Base-by-base conservation (phyloP, 2,329 filamentous ascomycete genomes). In the Talaromyces sp. region DNA sequence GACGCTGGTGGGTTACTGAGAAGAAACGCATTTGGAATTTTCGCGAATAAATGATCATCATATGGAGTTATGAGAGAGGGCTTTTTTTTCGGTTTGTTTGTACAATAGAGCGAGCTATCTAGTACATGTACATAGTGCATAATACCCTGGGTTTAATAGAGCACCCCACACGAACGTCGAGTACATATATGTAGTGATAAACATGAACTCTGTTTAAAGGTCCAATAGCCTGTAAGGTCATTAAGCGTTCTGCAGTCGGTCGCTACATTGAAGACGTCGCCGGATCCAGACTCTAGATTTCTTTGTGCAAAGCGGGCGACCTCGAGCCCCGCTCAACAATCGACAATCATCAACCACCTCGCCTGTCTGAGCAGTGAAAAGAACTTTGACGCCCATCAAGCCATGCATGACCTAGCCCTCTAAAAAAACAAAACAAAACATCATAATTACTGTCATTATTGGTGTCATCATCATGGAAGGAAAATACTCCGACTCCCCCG, bases 401-500 rank as follows among this genome's bases (percentile, higher is more conserved):
- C 5, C 15, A 47, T 47, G n/a, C 15, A 47, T 47, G n/a, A 47
- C 22, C n/a, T 8, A 11, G n/a, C n/a, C 17, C 9, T 47, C 44
- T 11, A 47, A 19, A 22, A 22, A 13, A n/a, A 11, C 22, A 47
- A 17, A 5, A 19, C 6, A 47, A 13, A 22, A 22, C 13, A 1
- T 4, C 13, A 47, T 36, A 13, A 15, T 4, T 5, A 17, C 10
- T 13, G 13, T 15, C 4, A 36, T 17, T 15, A 17, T 36, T 22
- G 22, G 22, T 22, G 2, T 22, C 22, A 22, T 22, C 9, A 47
- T 2, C 30, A 73, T 55, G 52, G 75, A 71, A 72, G 72, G 65
- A 30, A 70, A 65, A 65, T 89, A 90, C 73, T 81, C 84, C 57
- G 80, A 83, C 64, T 87, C 93, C 73, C 87, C 91, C 1, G 83